These are phyloP conservation scores for Sclerotinia trifoliorum DNA, from an alignment of 2,329 filamentous ascomycete species.

Conservation along the genomic window DNA sequence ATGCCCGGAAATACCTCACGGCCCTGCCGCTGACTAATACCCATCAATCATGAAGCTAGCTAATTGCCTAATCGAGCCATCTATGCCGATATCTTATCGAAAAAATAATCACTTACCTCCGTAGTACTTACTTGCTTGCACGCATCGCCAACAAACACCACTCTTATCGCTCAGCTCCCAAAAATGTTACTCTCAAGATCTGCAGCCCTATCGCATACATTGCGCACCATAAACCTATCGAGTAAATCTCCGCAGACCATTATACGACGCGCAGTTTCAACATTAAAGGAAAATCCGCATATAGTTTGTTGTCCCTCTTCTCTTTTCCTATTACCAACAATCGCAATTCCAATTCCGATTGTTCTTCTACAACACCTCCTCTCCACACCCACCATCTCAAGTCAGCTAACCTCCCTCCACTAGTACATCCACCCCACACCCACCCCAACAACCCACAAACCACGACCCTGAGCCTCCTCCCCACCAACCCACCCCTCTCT, in stretches of 20 bases:
- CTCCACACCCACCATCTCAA: not conserved
- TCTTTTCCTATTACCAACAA: not conserved
- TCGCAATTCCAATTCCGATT: slow-evolving; percentile 2
- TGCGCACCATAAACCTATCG: not conserved
- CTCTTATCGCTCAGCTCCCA: too few species aligned
- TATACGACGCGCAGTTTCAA: slow-evolving; percentile 28
- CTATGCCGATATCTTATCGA: not conserved
- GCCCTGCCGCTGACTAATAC: not conserved
- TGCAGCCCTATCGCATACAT: not conserved
- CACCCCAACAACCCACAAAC: slow-evolving; percentile 43
- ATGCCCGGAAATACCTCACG: not conserved
- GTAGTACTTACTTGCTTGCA: not conserved
- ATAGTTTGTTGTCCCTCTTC: slow-evolving; percentile 30
- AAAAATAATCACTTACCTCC: not conserved
- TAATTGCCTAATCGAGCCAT: slow-evolving; percentile 18
- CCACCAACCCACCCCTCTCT: slow-evolving; percentile 56
- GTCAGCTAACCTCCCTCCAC: not conserved
- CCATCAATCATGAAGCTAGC: not conserved
- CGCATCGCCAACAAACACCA: not conserved
- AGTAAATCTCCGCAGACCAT: too few species aligned
- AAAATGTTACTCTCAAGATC: slow-evolving; percentile 13
- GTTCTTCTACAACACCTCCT: too few species aligned
- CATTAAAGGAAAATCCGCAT: slow-evolving; percentile 37
- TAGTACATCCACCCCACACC: slow-evolving; percentile 57
- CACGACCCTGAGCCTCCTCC: slow-evolving; percentile 59